Evolutionary conservation across 129 eudicot genomes (phyloP).

Genomic region (Chrysanthemum makinoi): DNA sequence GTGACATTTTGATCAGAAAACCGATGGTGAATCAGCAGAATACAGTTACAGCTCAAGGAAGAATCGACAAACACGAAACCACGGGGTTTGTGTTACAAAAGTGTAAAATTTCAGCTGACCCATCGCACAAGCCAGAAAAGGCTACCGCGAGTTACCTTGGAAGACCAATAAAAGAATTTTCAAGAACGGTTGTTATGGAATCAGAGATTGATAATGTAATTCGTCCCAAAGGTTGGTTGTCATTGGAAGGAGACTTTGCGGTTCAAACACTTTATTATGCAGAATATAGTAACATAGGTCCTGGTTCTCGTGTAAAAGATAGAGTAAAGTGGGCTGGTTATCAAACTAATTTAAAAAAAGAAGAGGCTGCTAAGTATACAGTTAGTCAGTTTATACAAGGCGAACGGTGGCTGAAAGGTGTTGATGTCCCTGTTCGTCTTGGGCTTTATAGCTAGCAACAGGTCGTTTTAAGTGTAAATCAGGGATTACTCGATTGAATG

Average conservation of each 20-base stretch:
- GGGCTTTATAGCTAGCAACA: conserved; percentile 28
- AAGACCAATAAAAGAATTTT: conserved; percentile 70
- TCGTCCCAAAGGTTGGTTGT: conserved; percentile 61
- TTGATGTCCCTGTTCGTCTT: conserved; percentile 43
- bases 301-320: conserved; percentile 39
- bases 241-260: conserved; percentile 47
- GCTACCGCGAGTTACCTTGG: conserved; percentile 53
- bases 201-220: conserved; percentile 51
- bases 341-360: conserved; percentile 34
- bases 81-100: conserved; percentile 73
- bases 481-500: conserved; percentile 2
- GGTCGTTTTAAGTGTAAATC: neutral
- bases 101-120: conserved; percentile 50
- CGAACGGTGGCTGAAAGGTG: conserved; percentile 49
- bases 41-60: conserved; percentile 70
- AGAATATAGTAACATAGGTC: conserved; percentile 58
- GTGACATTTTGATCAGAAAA: conserved; percentile 48
- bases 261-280: conserved; percentile 54
- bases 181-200: conserved; percentile 68
- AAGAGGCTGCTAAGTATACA: conserved; percentile 50
- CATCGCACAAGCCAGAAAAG: conserved; percentile 33
- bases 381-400: conserved; percentile 61
- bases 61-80: conserved; percentile 54
- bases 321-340: conserved; percentile 74
- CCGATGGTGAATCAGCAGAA: conserved; percentile 68